Conservation (phyloP, 192 early-diverging fungal genomes). For the Coemansia sp. region DNA sequence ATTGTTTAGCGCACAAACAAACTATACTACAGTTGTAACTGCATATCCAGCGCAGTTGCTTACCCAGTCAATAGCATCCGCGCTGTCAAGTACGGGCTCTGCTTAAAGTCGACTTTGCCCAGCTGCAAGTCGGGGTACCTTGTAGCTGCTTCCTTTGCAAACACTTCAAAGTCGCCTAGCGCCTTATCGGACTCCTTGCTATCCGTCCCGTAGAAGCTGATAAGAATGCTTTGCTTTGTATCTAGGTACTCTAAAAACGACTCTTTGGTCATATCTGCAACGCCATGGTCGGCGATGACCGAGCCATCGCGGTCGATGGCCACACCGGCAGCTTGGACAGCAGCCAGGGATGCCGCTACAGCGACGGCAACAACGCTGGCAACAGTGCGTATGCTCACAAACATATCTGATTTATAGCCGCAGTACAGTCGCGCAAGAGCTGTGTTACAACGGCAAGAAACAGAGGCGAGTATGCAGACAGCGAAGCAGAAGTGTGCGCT, state of each 20-base stretch:
- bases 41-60: not conserved
- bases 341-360: not conserved
- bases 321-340: not conserved
- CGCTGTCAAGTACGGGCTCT: conserved; percentile 44
- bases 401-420: too few relatives aligned
- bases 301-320: conserved; percentile 3
- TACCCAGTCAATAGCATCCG: conserved; percentile 41
- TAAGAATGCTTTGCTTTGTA: conserved; percentile 22
- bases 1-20: not conserved
- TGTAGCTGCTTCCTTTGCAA: conserved; percentile 16
- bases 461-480: too few relatives aligned
- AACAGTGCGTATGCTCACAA: not conserved
- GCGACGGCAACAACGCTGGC: not conserved
- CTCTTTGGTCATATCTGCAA: conserved; percentile 23
- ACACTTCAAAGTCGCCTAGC: conserved; percentile 13
- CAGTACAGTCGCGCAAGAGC: too few relatives aligned
- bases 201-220: conserved; percentile 25
- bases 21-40: not conserved
- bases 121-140: conserved; percentile 30
- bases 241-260: conserved; percentile 23
- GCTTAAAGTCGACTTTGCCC: conserved; percentile 35
- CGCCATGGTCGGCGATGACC: not conserved
- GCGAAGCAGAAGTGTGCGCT: too few relatives aligned
- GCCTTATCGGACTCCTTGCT: conserved; percentile 23
- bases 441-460: too few relatives aligned